A percentile compares a stretch with the other conserved stretches of the same genome.
These are phyloP conservation scores for Asparagopsis taxiformis DNA, from an alignment of 31 red algal genomes.

Conservation along the genomic window DNA sequence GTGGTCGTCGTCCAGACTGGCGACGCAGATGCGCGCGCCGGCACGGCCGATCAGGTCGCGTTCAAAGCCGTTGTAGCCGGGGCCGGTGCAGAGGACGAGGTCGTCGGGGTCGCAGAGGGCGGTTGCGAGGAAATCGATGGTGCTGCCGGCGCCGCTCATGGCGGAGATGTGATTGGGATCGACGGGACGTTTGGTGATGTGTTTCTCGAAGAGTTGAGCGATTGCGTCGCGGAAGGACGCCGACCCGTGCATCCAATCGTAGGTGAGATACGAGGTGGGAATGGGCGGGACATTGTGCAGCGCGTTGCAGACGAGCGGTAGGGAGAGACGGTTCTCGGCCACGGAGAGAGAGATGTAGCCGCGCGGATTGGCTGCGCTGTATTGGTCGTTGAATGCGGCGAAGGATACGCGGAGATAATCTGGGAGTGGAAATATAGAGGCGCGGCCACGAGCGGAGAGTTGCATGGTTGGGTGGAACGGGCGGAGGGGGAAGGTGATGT, in stretches of 20 bases:
- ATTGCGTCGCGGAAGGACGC: constrained; percentile 9
- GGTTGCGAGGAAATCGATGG: constrained; percentile 38
- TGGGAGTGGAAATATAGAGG: no score
- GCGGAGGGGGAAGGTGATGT: no score
- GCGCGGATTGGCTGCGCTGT: constrained; percentile 34
- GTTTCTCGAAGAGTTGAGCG: constrained; percentile 12
- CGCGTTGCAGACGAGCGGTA: constrained; percentile 1
- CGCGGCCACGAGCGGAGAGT: no score
- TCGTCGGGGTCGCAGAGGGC: constrained; percentile 56
- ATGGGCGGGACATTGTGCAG: constrained; percentile 10
- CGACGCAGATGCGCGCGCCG: background rate
- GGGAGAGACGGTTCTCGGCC: constrained; percentile 50
- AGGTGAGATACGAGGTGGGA: constrained; percentile 4
- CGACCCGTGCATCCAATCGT: constrained; percentile 34
- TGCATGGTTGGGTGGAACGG: no score
- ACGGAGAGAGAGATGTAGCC: constrained; percentile 47
- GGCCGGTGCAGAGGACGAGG: constrained; percentile 48
- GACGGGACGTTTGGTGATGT: constrained; percentile 13
- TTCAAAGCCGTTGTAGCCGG: constrained; percentile 57
- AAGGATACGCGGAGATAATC: constrained; percentile 25
- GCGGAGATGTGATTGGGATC: constrained; percentile 8
- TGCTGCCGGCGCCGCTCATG: constrained; percentile 27
- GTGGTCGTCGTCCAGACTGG: constrained; percentile 7
- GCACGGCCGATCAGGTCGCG: constrained; percentile 35
- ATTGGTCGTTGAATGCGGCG: constrained; percentile 27